Conservation (phyloP, 208 protist species). For the Trypanosoma scelopori region DNA sequence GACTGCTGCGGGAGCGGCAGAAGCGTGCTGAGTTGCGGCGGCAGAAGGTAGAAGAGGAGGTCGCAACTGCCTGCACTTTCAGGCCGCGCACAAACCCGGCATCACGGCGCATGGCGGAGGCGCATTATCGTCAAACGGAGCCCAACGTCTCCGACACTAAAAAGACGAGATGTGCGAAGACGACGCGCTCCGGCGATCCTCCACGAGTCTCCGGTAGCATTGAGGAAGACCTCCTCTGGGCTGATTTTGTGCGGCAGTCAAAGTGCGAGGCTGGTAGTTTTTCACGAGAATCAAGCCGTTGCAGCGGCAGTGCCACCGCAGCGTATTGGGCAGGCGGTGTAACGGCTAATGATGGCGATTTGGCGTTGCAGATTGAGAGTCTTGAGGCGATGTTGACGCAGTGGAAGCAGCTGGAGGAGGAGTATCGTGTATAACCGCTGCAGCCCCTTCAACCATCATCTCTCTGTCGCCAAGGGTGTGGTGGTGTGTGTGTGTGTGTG, state of each 20-base stretch:
- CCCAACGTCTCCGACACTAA: not conserved
- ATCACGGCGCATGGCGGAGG: conserved; percentile 23
- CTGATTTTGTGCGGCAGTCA: conserved; percentile 3
- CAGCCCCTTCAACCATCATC: not conserved
- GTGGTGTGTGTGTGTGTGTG: conserved; percentile 2
- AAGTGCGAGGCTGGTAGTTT: not conserved
- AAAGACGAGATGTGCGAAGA: not conserved
- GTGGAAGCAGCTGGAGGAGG: conserved; percentile 50
- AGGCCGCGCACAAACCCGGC: conserved; percentile 28
- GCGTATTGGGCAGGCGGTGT: not conserved
- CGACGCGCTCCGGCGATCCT: not conserved
- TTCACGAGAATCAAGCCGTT: not conserved
- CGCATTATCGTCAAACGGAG: not conserved
- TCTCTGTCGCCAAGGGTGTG: no score
- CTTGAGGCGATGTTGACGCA: conserved; percentile 46
- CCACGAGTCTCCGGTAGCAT: not conserved
- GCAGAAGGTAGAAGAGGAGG: conserved; percentile 24
- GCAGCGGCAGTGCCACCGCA: no score
- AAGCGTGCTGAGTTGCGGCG: conserved; percentile 31
- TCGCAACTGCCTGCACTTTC: conserved; percentile 51
- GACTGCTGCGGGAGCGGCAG: conserved; percentile 28
- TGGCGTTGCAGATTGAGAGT: conserved; percentile 33
- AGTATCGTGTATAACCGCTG: conserved; percentile 24
- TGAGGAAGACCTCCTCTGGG: conserved; percentile 12
- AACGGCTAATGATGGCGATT: conserved; percentile 8